Evolutionary conservation across 2,329 filamentous ascomycete genomes (phyloP).

Genomic region (Penicillium frequentans): DNA sequence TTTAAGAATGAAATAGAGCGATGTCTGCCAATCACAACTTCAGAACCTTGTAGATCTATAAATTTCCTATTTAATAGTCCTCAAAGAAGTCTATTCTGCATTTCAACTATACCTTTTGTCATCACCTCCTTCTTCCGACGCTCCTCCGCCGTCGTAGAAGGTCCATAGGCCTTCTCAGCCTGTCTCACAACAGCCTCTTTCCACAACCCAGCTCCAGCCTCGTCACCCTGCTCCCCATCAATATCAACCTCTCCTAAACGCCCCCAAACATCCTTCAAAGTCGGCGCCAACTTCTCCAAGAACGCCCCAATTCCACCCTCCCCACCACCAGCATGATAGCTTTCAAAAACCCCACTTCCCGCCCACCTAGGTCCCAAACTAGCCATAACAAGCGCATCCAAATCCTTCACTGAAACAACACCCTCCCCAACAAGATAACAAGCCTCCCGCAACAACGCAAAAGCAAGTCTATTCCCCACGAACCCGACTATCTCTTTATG

Average conservation of each 20-base stretch:
- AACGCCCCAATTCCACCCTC: constrained; percentile 54
- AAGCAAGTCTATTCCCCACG: constrained; percentile 59
- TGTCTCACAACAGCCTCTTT: constrained; percentile 48
- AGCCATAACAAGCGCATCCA: constrained; percentile 54
- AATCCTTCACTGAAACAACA: constrained; percentile 53
- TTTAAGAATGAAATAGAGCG: constrained; percentile 29
- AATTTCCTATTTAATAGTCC: background rate
- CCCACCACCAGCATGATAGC: constrained; percentile 60
- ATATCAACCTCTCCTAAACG: constrained; percentile 42
- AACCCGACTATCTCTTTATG: constrained; percentile 56
- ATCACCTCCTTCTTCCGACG: constrained; percentile 27
- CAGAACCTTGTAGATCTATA: background rate
- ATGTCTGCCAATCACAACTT: constrained; percentile 5
- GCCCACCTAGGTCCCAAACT: constrained; percentile 58
- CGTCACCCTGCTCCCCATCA: constrained; percentile 30
- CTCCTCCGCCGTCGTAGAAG: constrained; percentile 15
- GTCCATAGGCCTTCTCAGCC: constrained; percentile 50
- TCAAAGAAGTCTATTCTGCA: constrained; percentile 15
- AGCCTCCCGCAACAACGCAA: constrained; percentile 57
- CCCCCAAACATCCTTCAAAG: constrained; percentile 56
- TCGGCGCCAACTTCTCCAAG: constrained; percentile 57
- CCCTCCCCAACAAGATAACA: constrained; percentile 55
- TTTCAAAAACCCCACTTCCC: constrained; percentile 58
- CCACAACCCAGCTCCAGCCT: constrained; percentile 34
- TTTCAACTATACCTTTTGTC: constrained; percentile 24